Evolutionary conservation across 495 filamentous ascomycete species (phyloP).

Genomic region (Aspergillus olivimuriae): DNA sequence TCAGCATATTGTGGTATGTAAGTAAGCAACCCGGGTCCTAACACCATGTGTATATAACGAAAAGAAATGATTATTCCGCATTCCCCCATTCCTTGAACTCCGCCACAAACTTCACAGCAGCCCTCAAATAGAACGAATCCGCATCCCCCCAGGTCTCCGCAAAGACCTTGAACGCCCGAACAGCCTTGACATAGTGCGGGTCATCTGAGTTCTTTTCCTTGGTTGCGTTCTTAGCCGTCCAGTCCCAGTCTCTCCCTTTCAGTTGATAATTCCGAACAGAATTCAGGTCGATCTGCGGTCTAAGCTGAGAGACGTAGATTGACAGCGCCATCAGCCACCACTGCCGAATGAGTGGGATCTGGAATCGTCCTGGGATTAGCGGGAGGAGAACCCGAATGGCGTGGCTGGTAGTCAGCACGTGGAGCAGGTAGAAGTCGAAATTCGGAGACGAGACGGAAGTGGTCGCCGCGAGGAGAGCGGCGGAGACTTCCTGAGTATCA

Average conservation of each 20-base stretch:
- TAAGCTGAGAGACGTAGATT: slow-evolving; percentile 67
- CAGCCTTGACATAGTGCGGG: slow-evolving; percentile 76
- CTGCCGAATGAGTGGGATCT: slow-evolving; percentile 65
- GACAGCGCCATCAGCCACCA: slow-evolving; percentile 84
- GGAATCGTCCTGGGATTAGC: slow-evolving; percentile 63
- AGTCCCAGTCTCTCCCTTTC: slow-evolving; percentile 65
- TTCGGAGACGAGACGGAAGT: slow-evolving; percentile 28
- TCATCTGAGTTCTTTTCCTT: slow-evolving; percentile 60
- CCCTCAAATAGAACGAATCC: slow-evolving; percentile 66
- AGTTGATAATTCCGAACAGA: slow-evolving; percentile 54
- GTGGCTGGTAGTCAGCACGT: slow-evolving; percentile 77
- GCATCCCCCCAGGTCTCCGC: slow-evolving; percentile 80
- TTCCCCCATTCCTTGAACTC: slow-evolving; percentile 75
- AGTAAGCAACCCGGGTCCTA: no score
- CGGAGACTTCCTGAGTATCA: slow-evolving; percentile 69
- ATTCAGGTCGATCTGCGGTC: slow-evolving; percentile 63
- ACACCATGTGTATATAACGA: no score
- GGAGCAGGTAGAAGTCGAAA: slow-evolving; percentile 83
- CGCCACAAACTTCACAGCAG: slow-evolving; percentile 71
- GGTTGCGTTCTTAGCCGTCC: slow-evolving; percentile 61
- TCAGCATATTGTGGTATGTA: no score
- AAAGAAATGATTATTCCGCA: slow-evolving; percentile 1
- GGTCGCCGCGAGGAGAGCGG: slow-evolving; percentile 61
- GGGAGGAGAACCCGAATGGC: slow-evolving; percentile 83
- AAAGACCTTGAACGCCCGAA: slow-evolving; percentile 67